Evolutionary conservation across 2,329 filamentous ascomycete genomes (phyloP).

Genomic region (Aspergillus fumigatus): DNA sequence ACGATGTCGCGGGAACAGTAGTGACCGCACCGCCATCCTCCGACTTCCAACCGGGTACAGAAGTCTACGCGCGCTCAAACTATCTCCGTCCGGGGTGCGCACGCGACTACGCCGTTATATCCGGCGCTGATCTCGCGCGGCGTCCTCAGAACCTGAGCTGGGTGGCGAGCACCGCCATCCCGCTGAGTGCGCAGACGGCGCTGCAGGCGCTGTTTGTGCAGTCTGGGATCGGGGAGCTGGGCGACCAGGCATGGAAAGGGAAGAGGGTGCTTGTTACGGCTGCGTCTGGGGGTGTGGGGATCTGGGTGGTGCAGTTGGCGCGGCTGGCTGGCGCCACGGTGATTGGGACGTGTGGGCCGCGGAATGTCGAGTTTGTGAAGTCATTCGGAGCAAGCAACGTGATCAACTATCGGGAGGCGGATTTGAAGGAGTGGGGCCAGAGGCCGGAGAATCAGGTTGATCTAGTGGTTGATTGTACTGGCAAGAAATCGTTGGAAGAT

Average conservation of each 20-base stretch:
- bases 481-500: conserved; percentile 38
- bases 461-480: conserved; percentile 44
- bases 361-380: conserved; percentile 38
- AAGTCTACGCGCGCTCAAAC: conserved; percentile 37
- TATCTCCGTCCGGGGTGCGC: conserved; percentile 35
- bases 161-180: conserved; percentile 36
- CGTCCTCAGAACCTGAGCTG: conserved; percentile 33
- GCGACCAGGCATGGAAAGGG: conserved; percentile 15
- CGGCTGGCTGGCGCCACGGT: conserved; percentile 30
- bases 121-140: conserved; percentile 34
- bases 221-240: conserved; percentile 17
- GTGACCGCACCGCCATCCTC: conserved; percentile 30
- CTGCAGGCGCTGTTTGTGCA: conserved; percentile 44
- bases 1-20: conserved; percentile 41
- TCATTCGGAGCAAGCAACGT: conserved; percentile 39
- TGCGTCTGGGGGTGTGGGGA: conserved; percentile 43
- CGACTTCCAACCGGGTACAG: conserved; percentile 36
- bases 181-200: conserved; percentile 40
- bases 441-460: conserved; percentile 32
- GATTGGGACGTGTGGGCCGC: conserved; percentile 36
- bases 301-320: conserved; percentile 39
- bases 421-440: conserved; percentile 27
- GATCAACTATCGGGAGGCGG: conserved; percentile 35
- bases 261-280: conserved; percentile 44
- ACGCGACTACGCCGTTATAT: conserved; percentile 33